phyloP scores from a whole-genome alignment of 306 rosid genomes.

The Vigna unguiculata region DNA sequence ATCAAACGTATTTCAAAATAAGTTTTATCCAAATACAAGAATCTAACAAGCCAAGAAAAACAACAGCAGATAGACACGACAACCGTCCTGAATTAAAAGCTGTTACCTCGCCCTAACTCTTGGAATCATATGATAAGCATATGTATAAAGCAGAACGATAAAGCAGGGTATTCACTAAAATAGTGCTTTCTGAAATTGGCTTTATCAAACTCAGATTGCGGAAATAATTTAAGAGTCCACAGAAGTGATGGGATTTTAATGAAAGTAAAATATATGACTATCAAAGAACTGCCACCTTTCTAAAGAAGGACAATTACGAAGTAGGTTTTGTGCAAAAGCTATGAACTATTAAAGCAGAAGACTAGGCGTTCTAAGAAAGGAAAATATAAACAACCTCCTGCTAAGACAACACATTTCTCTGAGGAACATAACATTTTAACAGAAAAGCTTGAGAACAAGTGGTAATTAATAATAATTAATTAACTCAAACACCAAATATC shows the following conservation, averaged over 20 bases:
- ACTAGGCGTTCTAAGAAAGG: constrained; percentile 22
- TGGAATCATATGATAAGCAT: constrained; percentile 9
- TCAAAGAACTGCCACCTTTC: constrained; percentile 15
- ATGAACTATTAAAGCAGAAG: neutral
- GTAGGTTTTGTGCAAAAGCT: constrained; percentile 31
- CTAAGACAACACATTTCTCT: neutral
- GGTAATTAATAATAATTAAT: neutral
- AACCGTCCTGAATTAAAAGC: constrained; percentile 15
- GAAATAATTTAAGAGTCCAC: constrained; percentile 8
- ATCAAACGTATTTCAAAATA: neutral
- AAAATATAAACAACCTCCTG: neutral
- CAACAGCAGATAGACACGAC: neutral
- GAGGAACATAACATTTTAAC: constrained; percentile 7
- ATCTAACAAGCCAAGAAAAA: constrained; percentile 1
- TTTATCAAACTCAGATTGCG: constrained; percentile 11
- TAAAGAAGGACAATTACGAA: constrained; percentile 19
- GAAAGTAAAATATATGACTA: neutral
- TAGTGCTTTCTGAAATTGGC: constrained; percentile 26
- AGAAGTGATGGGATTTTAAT: constrained; percentile 9
- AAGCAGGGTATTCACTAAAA: constrained; percentile 30
- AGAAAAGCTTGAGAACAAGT: constrained; percentile 1
- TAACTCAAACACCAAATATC: neutral
- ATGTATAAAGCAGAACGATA: constrained; percentile 8
- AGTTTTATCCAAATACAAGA: constrained; percentile 17
- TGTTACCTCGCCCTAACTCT: constrained; percentile 19